Evolutionary conservation across 768 basidiomycete species (phyloP).

Genomic region (Cystobasidium ongulense): DNA sequence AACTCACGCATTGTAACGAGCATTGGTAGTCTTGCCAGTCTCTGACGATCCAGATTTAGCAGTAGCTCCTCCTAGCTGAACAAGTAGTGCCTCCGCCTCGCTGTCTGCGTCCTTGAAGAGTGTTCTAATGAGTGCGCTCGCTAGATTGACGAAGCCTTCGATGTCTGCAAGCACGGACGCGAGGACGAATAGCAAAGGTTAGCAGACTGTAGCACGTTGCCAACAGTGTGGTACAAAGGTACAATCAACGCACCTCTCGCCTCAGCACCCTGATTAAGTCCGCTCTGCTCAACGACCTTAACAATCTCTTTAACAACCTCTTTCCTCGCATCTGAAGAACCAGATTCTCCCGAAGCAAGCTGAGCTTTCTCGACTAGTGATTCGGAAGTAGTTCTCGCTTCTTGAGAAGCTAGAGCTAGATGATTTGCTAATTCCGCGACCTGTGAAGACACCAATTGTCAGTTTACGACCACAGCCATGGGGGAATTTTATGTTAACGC

Average conservation of each 20-base stretch:
- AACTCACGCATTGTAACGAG: conserved; percentile 29
- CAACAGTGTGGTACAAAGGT: too few species aligned
- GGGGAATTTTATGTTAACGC: background rate
- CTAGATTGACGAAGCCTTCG: conserved; percentile 27
- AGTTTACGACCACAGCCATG: too few species aligned
- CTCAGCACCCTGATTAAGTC: conserved; percentile 22
- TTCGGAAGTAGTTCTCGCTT: background rate
- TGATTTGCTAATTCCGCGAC: conserved; percentile 23
- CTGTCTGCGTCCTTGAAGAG: conserved; percentile 2
- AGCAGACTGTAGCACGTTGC: background rate
- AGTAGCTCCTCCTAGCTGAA: background rate
- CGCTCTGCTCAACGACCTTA: background rate
- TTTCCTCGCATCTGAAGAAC: background rate
- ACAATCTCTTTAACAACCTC: conserved; percentile 12
- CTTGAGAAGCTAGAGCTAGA: conserved; percentile 7
- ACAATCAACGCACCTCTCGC: conserved; percentile 10
- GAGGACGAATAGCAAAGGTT: background rate
- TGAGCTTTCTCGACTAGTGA: conserved; percentile 8
- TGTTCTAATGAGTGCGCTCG: background rate
- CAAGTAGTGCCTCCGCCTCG: conserved; percentile 3
- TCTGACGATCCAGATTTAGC: conserved; percentile 4
- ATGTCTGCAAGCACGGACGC: conserved; percentile 22
- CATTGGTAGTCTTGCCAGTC: background rate
- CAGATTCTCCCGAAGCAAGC: conserved; percentile 11
- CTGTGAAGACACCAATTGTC: background rate